Conservation (phyloP, 2,329 filamentous ascomycete species). For the Dactylellina haptotyla region DNA sequence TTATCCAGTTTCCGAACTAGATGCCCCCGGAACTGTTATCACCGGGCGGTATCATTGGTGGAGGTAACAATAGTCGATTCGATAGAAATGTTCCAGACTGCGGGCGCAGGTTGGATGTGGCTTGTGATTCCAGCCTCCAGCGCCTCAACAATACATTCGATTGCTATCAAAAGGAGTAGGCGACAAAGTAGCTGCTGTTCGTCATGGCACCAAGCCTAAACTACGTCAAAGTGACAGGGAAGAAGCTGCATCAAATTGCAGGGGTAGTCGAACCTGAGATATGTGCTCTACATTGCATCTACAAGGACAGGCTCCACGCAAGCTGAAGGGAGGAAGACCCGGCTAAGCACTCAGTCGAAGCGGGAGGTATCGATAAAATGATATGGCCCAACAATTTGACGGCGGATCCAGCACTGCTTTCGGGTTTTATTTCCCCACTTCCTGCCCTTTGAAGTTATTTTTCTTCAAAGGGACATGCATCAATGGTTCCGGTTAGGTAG, state of each 20-base stretch:
- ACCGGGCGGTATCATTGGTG: constrained; percentile 29
- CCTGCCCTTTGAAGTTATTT: not conserved
- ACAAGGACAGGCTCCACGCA: constrained; percentile 13
- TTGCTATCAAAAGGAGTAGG: not conserved
- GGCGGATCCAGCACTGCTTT: constrained; percentile 33
- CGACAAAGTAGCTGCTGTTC: constrained; percentile 9
- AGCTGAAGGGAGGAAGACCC: not conserved
- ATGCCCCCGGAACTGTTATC: not conserved
- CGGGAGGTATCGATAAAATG: constrained; percentile 37
- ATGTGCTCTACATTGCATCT: constrained; percentile 26
- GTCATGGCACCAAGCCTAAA: constrained; percentile 35
- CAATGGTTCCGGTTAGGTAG: not conserved
- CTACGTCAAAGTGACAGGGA: constrained; percentile 48
- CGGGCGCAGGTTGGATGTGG: constrained; percentile 31
- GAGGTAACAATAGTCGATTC: constrained; percentile 4
- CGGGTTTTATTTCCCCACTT: constrained; percentile 52
- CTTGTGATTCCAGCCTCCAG: constrained; percentile 11
- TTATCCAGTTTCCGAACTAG: not conserved
- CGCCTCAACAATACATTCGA: constrained; percentile 9
- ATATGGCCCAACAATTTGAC: constrained; percentile 36
- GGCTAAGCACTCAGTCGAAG: constrained; percentile 21
- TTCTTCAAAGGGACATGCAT: not conserved
- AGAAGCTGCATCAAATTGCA: constrained; percentile 46
- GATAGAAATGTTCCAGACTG: constrained; percentile 31
- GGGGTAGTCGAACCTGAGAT: constrained; percentile 35